A percentile compares a stretch with the other conserved stretches of the same genome.
Evolutionary conservation across 2,329 filamentous ascomycete species (phyloP).

Genomic region (Colletotrichum agaves): DNA sequence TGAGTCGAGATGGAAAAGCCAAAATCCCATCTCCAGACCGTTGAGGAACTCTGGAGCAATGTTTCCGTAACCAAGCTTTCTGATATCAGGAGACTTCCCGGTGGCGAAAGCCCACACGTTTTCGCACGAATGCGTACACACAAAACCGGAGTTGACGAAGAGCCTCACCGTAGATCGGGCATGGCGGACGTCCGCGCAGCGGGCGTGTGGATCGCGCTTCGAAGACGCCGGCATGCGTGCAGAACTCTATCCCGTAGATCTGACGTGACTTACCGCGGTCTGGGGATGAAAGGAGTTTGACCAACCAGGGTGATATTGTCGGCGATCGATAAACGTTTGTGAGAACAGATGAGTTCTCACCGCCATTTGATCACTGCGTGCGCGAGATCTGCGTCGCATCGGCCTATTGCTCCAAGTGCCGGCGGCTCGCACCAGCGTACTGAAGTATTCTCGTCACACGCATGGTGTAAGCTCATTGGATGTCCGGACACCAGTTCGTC

Average conservation of each 20-base stretch:
- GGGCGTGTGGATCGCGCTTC: neutral
- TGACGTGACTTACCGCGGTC: neutral
- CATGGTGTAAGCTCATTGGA: slow-evolving; percentile 21
- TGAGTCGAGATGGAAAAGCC: slow-evolving; percentile 15
- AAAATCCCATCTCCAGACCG: slow-evolving; percentile 16
- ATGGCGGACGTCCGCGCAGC: slow-evolving; percentile 24
- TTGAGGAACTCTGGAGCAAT: slow-evolving; percentile 27
- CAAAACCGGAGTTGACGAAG: slow-evolving; percentile 10
- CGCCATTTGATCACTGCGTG: slow-evolving; percentile 19
- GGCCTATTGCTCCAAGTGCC: neutral
- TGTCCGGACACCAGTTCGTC: neutral
- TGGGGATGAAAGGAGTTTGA: neutral
- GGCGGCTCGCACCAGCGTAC: slow-evolving; percentile 5
- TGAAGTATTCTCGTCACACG: neutral
- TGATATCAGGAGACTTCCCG: slow-evolving; percentile 6
- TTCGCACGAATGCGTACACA: slow-evolving; percentile 6
- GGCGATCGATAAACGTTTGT: neutral
- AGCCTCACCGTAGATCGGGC: slow-evolving; percentile 25
- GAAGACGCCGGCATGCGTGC: slow-evolving; percentile 18
- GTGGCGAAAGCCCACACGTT: slow-evolving; percentile 15
- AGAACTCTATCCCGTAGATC: slow-evolving; percentile 32
- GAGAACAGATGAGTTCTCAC: slow-evolving; percentile 26
- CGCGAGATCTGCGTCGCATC: slow-evolving; percentile 6
- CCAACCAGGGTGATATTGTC: neutral
- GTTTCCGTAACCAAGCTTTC: slow-evolving; percentile 15